Evolutionary conservation across 1,139 yeast species (phyloP).

Genomic region (Magnusiomyces magnusii): DNA sequence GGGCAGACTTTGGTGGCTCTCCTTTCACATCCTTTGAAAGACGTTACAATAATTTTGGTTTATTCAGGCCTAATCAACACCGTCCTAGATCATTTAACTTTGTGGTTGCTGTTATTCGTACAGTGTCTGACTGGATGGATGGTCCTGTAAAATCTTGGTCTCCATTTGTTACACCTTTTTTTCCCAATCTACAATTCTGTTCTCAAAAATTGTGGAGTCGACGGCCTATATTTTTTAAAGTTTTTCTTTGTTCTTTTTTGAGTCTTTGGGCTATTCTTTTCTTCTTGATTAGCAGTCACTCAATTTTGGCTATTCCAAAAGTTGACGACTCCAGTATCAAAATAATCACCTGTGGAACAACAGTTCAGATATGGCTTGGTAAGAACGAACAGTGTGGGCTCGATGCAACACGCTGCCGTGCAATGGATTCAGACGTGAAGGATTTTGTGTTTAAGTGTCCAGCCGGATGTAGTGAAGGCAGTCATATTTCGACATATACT

Average conservation of each 20-base stretch:
- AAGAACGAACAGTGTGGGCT: constrained; percentile 67
- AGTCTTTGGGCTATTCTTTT: constrained; percentile 23
- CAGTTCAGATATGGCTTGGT: constrained; percentile 58
- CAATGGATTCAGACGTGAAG: constrained; percentile 34
- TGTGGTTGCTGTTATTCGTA: not conserved
- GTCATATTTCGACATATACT: constrained; percentile 69
- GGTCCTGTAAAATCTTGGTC: constrained; percentile 12
- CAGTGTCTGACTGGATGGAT: constrained; percentile 13
- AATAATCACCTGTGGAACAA: constrained; percentile 27
- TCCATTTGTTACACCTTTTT: constrained; percentile 14
- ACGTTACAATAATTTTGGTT: no score
- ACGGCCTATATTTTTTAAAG: constrained; percentile 12
- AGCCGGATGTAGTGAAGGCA: constrained; percentile 72
- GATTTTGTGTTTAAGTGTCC: constrained; percentile 72
- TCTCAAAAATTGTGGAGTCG: constrained; percentile 9
- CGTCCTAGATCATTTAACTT: not conserved
- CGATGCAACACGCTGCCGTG: constrained; percentile 50
- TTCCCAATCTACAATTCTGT: constrained; percentile 11
- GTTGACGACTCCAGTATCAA: constrained; percentile 22
- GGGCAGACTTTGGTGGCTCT: not conserved
- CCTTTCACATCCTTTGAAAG: not conserved
- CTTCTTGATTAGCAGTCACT: constrained; percentile 19
- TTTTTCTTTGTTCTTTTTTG: constrained; percentile 15
- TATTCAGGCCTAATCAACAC: not conserved
- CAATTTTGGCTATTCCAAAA: constrained; percentile 25